Base-by-base conservation (phyloP, 768 basidiomycete species). In the Mycena amicta region DNA sequence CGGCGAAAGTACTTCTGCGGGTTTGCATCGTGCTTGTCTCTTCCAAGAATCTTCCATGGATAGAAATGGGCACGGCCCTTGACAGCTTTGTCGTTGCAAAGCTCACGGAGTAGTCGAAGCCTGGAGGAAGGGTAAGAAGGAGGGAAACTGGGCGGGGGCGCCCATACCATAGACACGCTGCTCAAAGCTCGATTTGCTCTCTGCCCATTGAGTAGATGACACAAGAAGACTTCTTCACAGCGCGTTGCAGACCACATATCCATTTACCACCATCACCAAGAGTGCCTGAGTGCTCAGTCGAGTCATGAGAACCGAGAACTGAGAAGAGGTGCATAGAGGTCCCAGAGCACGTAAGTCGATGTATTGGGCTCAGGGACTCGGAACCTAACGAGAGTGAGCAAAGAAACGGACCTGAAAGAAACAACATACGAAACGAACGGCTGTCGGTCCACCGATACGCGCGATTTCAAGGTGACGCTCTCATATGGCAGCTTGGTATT, bases 221-320 rank as follows among this genome's bases (percentile, higher is more conserved):
- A n/a, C 43, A 45, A 8, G 5, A 8, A n/a, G 12, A 8, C 22
- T 45, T 15, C 12, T 45, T 15, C 8, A 23, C 8, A 45, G 22
- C 43, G 8, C 43, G 43, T n/a, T 45, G 8, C 8, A 45, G 12
- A 8, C 43, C 43, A 23, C 43, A 45, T 6, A 45, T 68, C 77
- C 79, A 82, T 66, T 83, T 81, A 29, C 82, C 80, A 23, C 82
- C 80, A 60, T 82, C 82, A 18, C 80, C 80, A 31, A 83, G 65
- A n/a, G 72, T 71, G 49, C 33, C 33, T 37, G 18, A 18, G 33
- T 8, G 33, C 18, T 37, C 11, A 18, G 33, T 8, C 8, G 33
- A 37, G n/a, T n/a, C n/a, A 37, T 18, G 18, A 37, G 11, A 37
- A 18, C 33, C 8, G 33, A 37, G 18, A 37, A 37, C 11, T 8